A percentile compares a stretch with the other conserved stretches of the same genome.
These are phyloP conservation scores for Pleomassaria siparia DNA, from an alignment of 2,329 filamentous ascomycete genomes.

Conservation along the genomic window DNA sequence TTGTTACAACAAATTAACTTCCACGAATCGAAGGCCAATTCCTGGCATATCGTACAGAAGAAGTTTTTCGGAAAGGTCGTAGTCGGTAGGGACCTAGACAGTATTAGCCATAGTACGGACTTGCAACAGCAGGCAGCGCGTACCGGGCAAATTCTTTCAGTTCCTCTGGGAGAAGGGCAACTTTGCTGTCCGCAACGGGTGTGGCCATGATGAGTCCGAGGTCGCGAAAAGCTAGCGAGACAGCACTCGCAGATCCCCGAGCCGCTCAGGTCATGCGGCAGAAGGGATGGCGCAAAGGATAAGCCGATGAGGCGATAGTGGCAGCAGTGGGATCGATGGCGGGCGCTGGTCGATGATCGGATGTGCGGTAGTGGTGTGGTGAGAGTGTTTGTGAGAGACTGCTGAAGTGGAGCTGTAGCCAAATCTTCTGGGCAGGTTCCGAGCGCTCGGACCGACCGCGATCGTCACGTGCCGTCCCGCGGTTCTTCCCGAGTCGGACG, in stretches of 20 bases:
- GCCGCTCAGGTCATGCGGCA: conserved; percentile 28
- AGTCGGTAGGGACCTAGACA: conserved; percentile 67
- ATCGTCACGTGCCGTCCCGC: neutral
- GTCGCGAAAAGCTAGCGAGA: conserved; percentile 24
- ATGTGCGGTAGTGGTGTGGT: neutral
- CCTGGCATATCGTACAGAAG: conserved; percentile 90
- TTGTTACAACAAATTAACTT: conserved; percentile 94
- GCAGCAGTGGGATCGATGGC: neutral
- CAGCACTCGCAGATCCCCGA: conserved; percentile 20
- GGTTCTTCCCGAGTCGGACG: neutral
- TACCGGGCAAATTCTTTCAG: conserved; percentile 37
- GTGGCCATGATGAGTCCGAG: conserved; percentile 31
- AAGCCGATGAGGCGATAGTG: neutral
- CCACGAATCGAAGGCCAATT: conserved; percentile 86
- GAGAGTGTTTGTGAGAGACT: conserved; percentile 1
- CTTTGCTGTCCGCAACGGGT: conserved; percentile 29
- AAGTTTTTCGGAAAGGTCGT: conserved; percentile 95
- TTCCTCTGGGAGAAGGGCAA: conserved; percentile 37
- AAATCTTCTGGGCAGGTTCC: conserved; percentile 2
- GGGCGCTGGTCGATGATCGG: neutral
- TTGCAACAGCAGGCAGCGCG: neutral
- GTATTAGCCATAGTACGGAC: conserved; percentile 12
- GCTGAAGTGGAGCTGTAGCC: neutral
- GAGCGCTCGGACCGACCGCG: neutral
- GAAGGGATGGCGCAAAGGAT: neutral